Evolutionary conservation across 257 asterid species (phyloP), one percentile per base, ranked within the genome.

Genomic region (Fraxinus americana): DNA sequence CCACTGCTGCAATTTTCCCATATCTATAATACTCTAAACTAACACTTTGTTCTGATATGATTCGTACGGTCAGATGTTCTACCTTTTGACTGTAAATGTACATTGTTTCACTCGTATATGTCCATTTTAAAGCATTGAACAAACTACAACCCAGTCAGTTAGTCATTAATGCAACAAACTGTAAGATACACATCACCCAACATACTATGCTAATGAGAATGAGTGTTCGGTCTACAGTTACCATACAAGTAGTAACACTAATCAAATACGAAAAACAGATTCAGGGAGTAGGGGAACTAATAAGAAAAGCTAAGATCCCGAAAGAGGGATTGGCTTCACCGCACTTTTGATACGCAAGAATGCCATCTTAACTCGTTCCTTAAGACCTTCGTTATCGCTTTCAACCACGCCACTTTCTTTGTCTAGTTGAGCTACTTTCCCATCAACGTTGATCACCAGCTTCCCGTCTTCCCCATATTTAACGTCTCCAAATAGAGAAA

Each of bases 401-500:
- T 96, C 98, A 0, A 96, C 97, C 50, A 90, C 97, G 43, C 98
- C 97, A 39, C 84, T 87, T 35, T 83, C 89, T 83, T 83, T 96
- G 78, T 96, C 92, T n/a, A 96, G 92, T 76, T 65, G 82, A 0
- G 97, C 98, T 30, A 85, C 81, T 77, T 34, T 81, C 74, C 97
- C 99, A 76, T 96, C 98, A 3, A 93, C 92, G 16, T 78, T 91
- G 78, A 96, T 90, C 79, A 85, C 73, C 63, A 96, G 80, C 88
- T 83, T 92, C 70, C 96, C 94, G 32, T 86, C 83, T 1, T 86
- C 97, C 77, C 86, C 96, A 41, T 85, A 80, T 75, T 92, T 92
- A 83, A 96, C 97, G 9, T 89, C 93, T 48, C 98, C 99, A 77
- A 96, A 96, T 67, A 96, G 82, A 21, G 99, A 96, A 70, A 93